Percentiles rank a stretch among this genome's conserved stretches.
Evolutionary conservation across 495 filamentous ascomycete genomes (phyloP).

Genomic region (Xylaria intraflava): DNA sequence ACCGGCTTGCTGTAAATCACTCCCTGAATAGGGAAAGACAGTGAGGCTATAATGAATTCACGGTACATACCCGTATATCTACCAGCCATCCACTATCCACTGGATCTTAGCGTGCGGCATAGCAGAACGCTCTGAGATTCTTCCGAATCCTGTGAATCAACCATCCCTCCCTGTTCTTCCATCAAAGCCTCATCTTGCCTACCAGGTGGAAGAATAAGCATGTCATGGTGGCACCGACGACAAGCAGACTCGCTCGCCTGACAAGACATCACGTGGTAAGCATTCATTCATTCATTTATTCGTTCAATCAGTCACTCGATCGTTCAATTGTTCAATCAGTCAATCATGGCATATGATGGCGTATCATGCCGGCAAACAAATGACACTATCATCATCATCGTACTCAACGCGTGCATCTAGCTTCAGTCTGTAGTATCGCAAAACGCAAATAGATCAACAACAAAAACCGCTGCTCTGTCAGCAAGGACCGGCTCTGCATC

Average conservation of each 20-base stretch:
- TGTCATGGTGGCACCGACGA: constrained; percentile 9
- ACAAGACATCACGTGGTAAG: constrained; percentile 4
- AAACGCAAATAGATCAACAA: neutral
- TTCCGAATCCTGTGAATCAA: neutral
- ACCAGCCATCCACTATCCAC: neutral
- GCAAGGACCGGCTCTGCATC: neutral
- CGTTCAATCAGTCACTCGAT: too few species aligned
- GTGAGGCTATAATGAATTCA: too few species aligned
- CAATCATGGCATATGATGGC: neutral
- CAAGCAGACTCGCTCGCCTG: constrained; percentile 6
- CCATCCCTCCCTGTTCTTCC: neutral
- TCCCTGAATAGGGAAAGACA: too few species aligned
- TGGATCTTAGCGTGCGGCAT: too few species aligned
- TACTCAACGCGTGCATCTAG: neutral
- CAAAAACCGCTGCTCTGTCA: neutral
- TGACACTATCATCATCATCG: neutral
- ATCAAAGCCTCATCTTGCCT: too few species aligned
- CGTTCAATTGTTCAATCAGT: neutral
- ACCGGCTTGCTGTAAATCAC: too few species aligned
- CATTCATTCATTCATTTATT: neutral
- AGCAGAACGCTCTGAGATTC: too few species aligned
- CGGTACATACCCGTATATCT: too few species aligned
- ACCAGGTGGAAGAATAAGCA: neutral
- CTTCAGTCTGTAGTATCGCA: neutral
- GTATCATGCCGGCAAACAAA: neutral